A percentile compares a stretch with the other conserved stretches of the same genome.
Conservation (phyloP, 1,139 yeast genomes). For the Pichia kudriavzevii region DNA sequence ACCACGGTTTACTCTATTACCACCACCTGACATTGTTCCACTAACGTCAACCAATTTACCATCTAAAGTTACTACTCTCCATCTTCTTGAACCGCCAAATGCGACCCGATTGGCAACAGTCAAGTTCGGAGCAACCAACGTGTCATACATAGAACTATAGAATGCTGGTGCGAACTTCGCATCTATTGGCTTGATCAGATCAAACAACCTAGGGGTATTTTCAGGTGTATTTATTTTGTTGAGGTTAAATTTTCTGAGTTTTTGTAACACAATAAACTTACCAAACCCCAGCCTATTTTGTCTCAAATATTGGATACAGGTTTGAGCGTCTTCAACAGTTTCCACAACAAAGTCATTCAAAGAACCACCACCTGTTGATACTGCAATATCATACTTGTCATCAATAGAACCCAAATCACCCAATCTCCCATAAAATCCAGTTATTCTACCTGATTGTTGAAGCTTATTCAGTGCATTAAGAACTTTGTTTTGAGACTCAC, state of each 20-base stretch:
- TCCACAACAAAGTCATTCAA: conserved; percentile 92
- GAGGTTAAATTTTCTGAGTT: conserved; percentile 58
- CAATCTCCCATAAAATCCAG: conserved; percentile 81
- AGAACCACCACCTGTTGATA: conserved; percentile 91
- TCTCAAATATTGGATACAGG: conserved; percentile 80
- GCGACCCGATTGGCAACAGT: conserved; percentile 84
- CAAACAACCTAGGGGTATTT: conserved; percentile 74
- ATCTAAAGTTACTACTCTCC: conserved; percentile 86
- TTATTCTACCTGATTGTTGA: conserved; percentile 73
- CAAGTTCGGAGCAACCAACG: conserved; percentile 75
- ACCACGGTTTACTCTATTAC: conserved; percentile 57
- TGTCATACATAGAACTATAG: conserved; percentile 77
- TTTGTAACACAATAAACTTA: conserved; percentile 72
- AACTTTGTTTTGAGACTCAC: conserved; percentile 68
- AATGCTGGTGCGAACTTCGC: conserved; percentile 77
- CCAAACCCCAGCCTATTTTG: conserved; percentile 86
- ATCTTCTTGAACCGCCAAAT: conserved; percentile 62
- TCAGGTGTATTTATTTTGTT: conserved; percentile 66
- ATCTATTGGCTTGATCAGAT: conserved; percentile 64
- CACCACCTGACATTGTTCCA: conserved; percentile 98
- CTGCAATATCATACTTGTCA: conserved; percentile 81
- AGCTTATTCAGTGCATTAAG: conserved; percentile 61
- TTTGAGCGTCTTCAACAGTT: conserved; percentile 87
- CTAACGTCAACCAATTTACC: conserved; percentile 92
- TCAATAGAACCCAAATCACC: conserved; percentile 91